Base-by-base conservation (phyloP, 2,329 filamentous ascomycete genomes). In the Pseudogymnoascus sp. region DNA sequence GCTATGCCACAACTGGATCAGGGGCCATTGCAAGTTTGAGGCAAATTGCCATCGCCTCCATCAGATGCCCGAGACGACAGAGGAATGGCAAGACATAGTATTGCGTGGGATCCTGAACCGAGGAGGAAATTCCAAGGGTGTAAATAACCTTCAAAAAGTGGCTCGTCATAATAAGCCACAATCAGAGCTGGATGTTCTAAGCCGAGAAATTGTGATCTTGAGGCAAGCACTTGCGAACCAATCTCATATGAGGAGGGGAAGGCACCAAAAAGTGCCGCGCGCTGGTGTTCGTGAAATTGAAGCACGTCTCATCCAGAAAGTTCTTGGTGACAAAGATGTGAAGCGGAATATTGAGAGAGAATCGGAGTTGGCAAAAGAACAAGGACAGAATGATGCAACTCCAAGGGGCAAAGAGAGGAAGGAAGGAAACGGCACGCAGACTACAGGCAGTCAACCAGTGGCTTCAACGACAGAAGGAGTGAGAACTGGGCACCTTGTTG, bases 211-310 rank as follows among this genome's bases (percentile, higher is more conserved):
- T 14, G 50, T 56, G 29, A 33, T 14, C 50, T 56, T 56, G 50
- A 56, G 50, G 50, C 50, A 14, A n/a, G 50, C n/a, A 56, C 50
- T 56, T 35, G 29, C 50, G n/a, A 56, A 56, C n/a, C 50, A 56
- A 29, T 35, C 50, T 14, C 29, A 56, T 56, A 21, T 56, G 29
- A 56, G 50, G 29, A 56, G 33, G n/a, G 50, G n/a, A 35, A 56
- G 29, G 29, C 16, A 56, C 11, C 50, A 33, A 19, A 56, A 35
- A 19, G n/a, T n/a, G 8, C 14, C 50, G 29, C 50, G 29, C 8
- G 16, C 50, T 21, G 50, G 50, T 56, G 50, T 14, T 56, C 50
- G 50, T 21, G 50, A 56, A 1, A 56, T 56, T 21, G 50, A 35
- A 35, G 50, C 50, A 35, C 29, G 50, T 10, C 50, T 56, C 29